Evolutionary conservation across 495 filamentous ascomycete genomes (phyloP).

Genomic region (Lasiosphaeria miniovina): DNA sequence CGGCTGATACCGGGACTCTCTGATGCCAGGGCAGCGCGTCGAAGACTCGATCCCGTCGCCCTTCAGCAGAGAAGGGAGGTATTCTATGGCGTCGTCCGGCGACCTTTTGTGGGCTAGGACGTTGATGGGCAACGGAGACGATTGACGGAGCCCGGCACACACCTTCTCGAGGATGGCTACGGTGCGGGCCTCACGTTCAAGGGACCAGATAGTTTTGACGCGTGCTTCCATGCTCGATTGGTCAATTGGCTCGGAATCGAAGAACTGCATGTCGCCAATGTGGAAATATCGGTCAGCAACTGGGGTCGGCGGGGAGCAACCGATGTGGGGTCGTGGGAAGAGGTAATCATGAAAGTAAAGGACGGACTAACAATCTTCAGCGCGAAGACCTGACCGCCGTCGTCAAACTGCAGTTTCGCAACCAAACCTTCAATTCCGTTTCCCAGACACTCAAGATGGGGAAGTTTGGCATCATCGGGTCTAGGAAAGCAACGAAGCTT

Average conservation of each 20-base stretch:
- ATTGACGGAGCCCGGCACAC: slow-evolving; percentile 7
- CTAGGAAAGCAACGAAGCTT: not conserved
- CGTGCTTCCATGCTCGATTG: no score
- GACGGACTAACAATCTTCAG: not conserved
- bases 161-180: slow-evolving; percentile 12
- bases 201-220: slow-evolving; percentile 3
- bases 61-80: slow-evolving; percentile 6
- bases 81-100: slow-evolving; percentile 3
- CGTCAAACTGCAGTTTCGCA: not conserved
- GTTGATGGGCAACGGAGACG: slow-evolving; percentile 2
- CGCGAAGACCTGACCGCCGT: not conserved
- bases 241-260: no score
- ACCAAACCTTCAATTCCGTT: not conserved
- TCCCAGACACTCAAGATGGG: not conserved
- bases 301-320: no score
- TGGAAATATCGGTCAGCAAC: no score
- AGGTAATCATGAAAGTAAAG: no score
- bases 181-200: slow-evolving; percentile 13
- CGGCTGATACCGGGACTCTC: not conserved
- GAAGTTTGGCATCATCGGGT: not conserved
- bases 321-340: no score
- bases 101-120: not conserved
- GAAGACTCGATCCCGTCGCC: not conserved
- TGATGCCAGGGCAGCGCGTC: not conserved
- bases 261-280: no score